Conservation (phyloP, 768 basidiomycete genomes). For the Boletus barrowsii region DNA sequence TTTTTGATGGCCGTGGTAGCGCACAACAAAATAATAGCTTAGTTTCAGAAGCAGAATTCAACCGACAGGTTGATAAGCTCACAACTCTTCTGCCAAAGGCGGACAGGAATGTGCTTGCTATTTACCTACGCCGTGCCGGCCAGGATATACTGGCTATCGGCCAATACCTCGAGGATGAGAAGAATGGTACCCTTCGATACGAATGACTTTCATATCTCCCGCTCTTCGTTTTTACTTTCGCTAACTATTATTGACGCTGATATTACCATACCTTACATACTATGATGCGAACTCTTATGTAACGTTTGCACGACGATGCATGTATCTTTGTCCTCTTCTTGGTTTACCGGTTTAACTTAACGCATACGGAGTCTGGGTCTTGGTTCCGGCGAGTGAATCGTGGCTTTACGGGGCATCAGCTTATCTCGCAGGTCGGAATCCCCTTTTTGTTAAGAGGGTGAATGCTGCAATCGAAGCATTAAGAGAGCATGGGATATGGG, state of each 20-base stretch:
- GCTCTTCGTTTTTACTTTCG: constrained; percentile 3
- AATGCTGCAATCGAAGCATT: constrained; percentile 36
- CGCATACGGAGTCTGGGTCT: neutral
- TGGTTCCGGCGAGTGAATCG: neutral
- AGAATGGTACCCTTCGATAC: constrained; percentile 58
- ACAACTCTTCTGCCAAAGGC: constrained; percentile 70
- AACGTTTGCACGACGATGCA: constrained; percentile 10
- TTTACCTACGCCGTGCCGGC: constrained; percentile 70
- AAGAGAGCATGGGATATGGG: neutral
- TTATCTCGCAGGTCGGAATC: constrained; percentile 46
- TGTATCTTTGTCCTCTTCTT: constrained; percentile 22
- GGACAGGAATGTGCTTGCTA: constrained; percentile 60
- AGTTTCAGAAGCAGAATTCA: constrained; percentile 47
- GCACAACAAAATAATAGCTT: neutral
- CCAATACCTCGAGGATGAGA: constrained; percentile 81
- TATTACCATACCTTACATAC: constrained; percentile 11
- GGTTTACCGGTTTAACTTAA: constrained; percentile 19
- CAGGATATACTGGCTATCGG: constrained; percentile 85
- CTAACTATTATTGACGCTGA: constrained; percentile 10
- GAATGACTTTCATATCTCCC: constrained; percentile 19
- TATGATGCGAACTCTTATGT: neutral
- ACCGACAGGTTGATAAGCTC: constrained; percentile 67
- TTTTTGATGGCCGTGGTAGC: constrained; percentile 25
- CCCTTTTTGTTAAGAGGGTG: constrained; percentile 40
- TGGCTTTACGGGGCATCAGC: neutral